Evolutionary conservation across 768 basidiomycete genomes (phyloP), one percentile per base, ranked within the genome.

Genomic region (Lentinus tigrinus): DNA sequence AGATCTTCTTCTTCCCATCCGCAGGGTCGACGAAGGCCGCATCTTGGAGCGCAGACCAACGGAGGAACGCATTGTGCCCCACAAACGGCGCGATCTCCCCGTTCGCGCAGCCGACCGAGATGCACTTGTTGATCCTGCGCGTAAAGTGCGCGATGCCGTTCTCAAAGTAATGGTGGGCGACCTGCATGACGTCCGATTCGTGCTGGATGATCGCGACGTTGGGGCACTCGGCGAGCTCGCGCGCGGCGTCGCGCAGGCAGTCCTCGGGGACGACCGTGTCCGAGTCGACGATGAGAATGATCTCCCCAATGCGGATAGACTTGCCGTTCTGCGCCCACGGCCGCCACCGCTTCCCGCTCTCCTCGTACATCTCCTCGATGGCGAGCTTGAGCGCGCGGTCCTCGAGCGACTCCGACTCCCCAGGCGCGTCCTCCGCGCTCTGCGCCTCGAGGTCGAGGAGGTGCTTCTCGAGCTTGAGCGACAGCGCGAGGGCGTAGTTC

Each of bases 141-240:
- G 93, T 95, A 73, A 96, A 95, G 72, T 88, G 87, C 11, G 93
- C 85, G 57, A 95, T 87, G 11, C 90, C 91, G 63, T 94, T 93
- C 69, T 96, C 93, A 67, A 95, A 95, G 74, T 89, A 95, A 71
- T 93, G 88, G 70, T 89, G 78, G 0, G 87, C 91, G 54, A 93
- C 91, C 71, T 95, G 91, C 87, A 94, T 92, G 64, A 95, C 92
- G 65, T 92, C 90, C 84, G 89, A 92, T 65, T 90, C 89, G 69
- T 96, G 93, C 67, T 95, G 93, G 52, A 96, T 88, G 74, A 96
- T 93, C 1, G 85, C 91, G 26, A 94, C 84, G 38, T 93, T 87
- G 0, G 89, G 91, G 61, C 87, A 87, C 72, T 89, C 87, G 17
- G 83, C 77, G 57, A 96, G 79, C 69, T 96, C 93, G 39, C 90